Evolutionary conservation across 345 rosid genomes (phyloP).

Genomic region (Euphorbia lathyris): DNA sequence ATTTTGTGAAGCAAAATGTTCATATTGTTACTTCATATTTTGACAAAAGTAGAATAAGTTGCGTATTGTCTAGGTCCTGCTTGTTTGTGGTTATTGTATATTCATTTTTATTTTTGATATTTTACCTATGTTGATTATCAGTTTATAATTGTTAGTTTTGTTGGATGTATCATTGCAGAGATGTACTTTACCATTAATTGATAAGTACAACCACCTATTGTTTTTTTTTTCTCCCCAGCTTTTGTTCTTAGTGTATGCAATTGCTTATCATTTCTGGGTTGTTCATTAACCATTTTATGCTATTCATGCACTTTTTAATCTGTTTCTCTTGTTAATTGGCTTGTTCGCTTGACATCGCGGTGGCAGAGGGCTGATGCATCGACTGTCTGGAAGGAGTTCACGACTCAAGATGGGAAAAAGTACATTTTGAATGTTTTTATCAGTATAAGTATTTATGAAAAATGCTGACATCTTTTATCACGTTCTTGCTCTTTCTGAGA

Average conservation of each 20-base stretch:
- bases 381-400: conserved; percentile 98
- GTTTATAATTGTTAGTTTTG: no score
- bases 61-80: no score
- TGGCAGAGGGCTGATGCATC: conserved; percentile 96
- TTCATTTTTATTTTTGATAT: neutral
- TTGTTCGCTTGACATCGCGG: conserved; percentile 6
- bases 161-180: no score
- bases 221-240: neutral
- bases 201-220: neutral
- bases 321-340: neutral
- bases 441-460: neutral
- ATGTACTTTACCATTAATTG: neutral
- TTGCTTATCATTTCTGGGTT: neutral
- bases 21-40: neutral
- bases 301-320: neutral
- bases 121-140: no score
- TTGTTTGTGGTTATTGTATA: no score
- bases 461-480: neutral
- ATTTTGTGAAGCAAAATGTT: conserved; percentile 5
- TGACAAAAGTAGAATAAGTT: neutral
- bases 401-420: conserved; percentile 86
- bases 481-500: neutral
- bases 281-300: neutral
- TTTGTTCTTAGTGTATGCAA: neutral
- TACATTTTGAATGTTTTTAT: conserved; percentile 23